These are phyloP conservation scores for Rubia yunnanensis DNA, from an alignment of 257 asterid genomes.

Conservation along the genomic window DNA sequence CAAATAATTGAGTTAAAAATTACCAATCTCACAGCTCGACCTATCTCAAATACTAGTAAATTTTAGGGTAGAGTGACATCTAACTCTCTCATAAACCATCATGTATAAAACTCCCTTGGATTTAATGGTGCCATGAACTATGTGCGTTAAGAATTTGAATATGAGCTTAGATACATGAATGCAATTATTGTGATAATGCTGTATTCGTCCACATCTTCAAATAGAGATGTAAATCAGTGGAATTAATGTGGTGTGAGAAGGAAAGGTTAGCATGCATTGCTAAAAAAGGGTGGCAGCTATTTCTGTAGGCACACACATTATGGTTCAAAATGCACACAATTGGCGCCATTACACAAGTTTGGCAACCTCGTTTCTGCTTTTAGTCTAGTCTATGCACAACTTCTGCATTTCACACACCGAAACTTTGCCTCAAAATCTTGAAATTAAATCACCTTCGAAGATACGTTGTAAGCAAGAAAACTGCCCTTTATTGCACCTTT, in stretches of 20 bases:
- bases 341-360: not conserved
- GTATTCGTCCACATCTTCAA: too few relatives aligned
- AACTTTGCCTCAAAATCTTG: not conserved
- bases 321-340: not conserved
- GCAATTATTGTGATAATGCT: not conserved
- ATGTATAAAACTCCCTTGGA: too few relatives aligned
- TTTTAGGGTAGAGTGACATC: too few relatives aligned
- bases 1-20: too few relatives aligned
- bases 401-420: not conserved
- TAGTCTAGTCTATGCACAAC: not conserved
- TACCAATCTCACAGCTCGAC: too few relatives aligned
- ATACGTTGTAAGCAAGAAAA: not conserved
- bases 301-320: not conserved
- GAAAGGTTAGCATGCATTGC: not conserved
- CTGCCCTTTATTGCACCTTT: not conserved
- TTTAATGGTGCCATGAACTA: too few relatives aligned
- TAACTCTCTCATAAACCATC: too few relatives aligned
- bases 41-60: too few relatives aligned
- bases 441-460: not conserved
- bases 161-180: too few relatives aligned
- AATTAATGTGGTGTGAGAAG: not conserved
- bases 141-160: too few relatives aligned
- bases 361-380: not conserved
- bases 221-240: too few relatives aligned
- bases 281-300: not conserved